Percentiles rank a stretch among this genome's conserved stretches.
These are phyloP conservation scores for Fraxinus angustifolia DNA, from an alignment of 305 asterid species.

Conservation along the genomic window DNA sequence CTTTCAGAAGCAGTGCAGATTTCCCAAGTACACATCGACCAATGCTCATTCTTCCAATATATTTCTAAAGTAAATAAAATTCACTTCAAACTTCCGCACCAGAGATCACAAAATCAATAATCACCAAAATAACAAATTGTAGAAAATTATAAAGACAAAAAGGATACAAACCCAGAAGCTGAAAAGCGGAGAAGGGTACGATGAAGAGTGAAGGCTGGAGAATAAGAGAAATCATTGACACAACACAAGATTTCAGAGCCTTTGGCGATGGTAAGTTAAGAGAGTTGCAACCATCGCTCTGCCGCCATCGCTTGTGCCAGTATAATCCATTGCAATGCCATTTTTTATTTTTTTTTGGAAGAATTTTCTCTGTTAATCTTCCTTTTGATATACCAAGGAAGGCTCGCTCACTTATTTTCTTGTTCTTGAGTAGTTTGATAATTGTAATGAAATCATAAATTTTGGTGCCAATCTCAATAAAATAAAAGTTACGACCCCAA, in stretches of 20 bases:
- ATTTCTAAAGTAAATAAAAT: constrained; percentile 47
- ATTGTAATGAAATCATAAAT: neutral
- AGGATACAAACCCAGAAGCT: constrained; percentile 59
- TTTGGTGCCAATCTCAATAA: no score
- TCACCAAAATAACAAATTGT: neutral
- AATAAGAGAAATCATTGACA: constrained; percentile 53
- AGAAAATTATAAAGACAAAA: neutral
- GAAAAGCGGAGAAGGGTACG: constrained; percentile 74
- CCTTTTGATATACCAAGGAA: neutral
- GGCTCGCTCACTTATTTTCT: neutral
- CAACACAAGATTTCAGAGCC: constrained; percentile 55
- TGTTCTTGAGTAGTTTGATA: neutral
- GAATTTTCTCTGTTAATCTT: neutral
- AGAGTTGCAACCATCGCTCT: constrained; percentile 65
- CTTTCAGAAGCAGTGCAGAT: constrained; percentile 45
- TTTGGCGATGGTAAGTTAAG: constrained; percentile 64
- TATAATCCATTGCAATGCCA: constrained; percentile 90
- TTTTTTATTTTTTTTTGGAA: constrained; percentile 17
- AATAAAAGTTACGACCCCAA: no score
- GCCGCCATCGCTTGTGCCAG: constrained; percentile 80
- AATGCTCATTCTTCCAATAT: constrained; percentile 78
- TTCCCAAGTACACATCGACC: constrained; percentile 45
- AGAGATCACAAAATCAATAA: neutral
- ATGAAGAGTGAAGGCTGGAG: constrained; percentile 75
- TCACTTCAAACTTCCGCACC: constrained; percentile 6